Conservation (phyloP, 176 grass and related monocot species). For the Hyparrhenia diplandra region DNA sequence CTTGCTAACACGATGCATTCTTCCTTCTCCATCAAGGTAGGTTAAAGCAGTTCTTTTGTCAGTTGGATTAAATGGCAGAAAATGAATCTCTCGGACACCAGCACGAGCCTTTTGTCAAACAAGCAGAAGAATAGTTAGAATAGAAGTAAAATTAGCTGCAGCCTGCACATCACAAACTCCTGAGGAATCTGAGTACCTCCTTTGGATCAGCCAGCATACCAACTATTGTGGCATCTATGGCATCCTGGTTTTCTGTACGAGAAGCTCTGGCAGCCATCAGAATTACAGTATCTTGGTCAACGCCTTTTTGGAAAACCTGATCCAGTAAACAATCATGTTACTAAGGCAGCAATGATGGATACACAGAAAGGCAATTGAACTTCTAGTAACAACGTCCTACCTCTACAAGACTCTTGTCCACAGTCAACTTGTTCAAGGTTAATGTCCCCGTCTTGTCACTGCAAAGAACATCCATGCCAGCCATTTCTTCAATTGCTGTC, state of each 20-base stretch:
- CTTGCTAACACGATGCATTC: slow-evolving; percentile 91
- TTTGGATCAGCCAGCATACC: slow-evolving; percentile 93
- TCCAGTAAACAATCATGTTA: slow-evolving; percentile 17
- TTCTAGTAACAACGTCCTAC: slow-evolving; percentile 20
- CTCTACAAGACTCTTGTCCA: slow-evolving; percentile 86
- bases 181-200: slow-evolving; percentile 46
- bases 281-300: slow-evolving; percentile 65
- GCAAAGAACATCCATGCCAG: slow-evolving; percentile 94
- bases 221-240: slow-evolving; percentile 91
- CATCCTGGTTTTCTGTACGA: slow-evolving; percentile 89
- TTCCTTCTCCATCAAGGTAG: slow-evolving; percentile 63
- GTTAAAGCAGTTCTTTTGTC: slow-evolving; percentile 93
- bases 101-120: slow-evolving; percentile 61
- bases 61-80: slow-evolving; percentile 91
- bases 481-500: slow-evolving; percentile 98
- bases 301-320: slow-evolving; percentile 78
- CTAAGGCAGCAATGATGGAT: neutral
- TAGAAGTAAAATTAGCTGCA: neutral
- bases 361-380: neutral
- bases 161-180: neutral
- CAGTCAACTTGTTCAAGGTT: slow-evolving; percentile 88
- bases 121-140: slow-evolving; percentile 15
- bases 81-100: slow-evolving; percentile 81
- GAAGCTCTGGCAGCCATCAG: slow-evolving; percentile 87
- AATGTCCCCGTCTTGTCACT: slow-evolving; percentile 92